Evolutionary conservation across 371 early-diverging fungal species (phyloP).

Genomic region (Capillidium rhysosporum): DNA sequence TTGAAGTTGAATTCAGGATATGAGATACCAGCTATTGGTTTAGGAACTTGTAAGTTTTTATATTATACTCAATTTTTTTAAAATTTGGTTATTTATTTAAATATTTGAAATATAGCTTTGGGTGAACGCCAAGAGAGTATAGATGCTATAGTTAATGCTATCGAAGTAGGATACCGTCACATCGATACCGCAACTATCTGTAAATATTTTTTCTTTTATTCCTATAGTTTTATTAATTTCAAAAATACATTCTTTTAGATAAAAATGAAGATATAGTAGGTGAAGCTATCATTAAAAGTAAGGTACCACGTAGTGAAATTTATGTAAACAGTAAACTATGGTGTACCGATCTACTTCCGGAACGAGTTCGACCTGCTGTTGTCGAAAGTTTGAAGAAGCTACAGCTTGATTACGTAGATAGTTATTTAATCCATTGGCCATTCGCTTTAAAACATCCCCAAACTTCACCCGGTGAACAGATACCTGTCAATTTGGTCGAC

Average conservation of each 20-base stretch:
- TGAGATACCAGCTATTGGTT: conserved; percentile 5
- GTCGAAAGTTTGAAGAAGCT: conserved; percentile 47
- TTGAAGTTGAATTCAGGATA: conserved; percentile 4
- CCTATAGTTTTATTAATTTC: background rate
- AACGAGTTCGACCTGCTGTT: conserved; percentile 38
- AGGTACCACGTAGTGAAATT: conserved; percentile 41
- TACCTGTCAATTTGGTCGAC: conserved; percentile 24
- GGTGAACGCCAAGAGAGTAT: conserved; percentile 21
- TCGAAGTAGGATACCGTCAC: conserved; percentile 47
- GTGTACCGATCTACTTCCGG: conserved; percentile 55
- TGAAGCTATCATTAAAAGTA: conserved; percentile 31
- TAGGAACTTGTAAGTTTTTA: conserved; percentile 6
- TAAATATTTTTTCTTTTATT: background rate
- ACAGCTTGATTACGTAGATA: conserved; percentile 63
- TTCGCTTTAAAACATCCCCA: conserved; percentile 15
- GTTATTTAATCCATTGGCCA: conserved; percentile 55
- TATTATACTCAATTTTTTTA: background rate
- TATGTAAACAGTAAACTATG: conserved; percentile 86
- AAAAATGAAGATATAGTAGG: conserved; percentile 77
- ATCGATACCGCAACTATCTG: conserved; percentile 41
- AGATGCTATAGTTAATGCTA: conserved; percentile 30
- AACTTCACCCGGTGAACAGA: conserved; percentile 1
- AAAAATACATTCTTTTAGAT: conserved; percentile 12
- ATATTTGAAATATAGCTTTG: background rate
- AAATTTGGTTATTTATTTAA: background rate